These are phyloP conservation scores for Teratosphaeria pseudoeucalypti DNA, from an alignment of 2,329 filamentous ascomycete genomes.

Conservation along the genomic window DNA sequence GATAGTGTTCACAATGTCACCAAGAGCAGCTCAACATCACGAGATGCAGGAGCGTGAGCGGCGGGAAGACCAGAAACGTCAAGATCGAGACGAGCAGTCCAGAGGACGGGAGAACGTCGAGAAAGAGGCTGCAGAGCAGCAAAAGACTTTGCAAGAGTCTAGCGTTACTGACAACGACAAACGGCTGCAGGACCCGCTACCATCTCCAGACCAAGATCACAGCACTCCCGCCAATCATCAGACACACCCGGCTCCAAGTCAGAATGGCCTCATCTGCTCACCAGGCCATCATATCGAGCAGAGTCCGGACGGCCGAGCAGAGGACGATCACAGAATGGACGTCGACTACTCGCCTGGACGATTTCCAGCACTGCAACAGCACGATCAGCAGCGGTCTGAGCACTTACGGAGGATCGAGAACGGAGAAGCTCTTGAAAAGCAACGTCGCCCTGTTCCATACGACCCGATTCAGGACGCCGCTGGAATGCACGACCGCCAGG, in stretches of 20 bases:
- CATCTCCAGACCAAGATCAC: background rate
- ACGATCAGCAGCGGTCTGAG: background rate
- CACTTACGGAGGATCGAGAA: background rate
- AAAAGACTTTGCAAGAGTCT: background rate
- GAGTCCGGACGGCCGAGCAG: background rate
- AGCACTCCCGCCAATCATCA: background rate
- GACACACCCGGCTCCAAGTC: background rate
- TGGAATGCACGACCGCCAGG: background rate
- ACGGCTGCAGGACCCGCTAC: background rate
- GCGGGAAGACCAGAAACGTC: background rate
- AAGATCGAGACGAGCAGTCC: background rate
- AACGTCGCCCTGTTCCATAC: background rate
- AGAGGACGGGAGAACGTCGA: background rate
- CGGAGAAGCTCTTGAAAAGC: background rate
- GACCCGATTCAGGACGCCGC: background rate
- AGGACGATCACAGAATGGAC: background rate
- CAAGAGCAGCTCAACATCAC: background rate
- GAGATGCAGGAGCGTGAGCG: background rate
- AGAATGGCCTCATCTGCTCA: background rate
- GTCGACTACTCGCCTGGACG: background rate
- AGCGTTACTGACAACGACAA: background rate
- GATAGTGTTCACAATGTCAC: constrained; percentile 4
- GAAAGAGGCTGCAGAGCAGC: background rate
- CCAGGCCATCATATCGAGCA: background rate
- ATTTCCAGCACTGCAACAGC: background rate